A percentile compares a stretch with the other conserved stretches of the same genome.
These are phyloP conservation scores for Aquilaria malaccensis DNA, from an alignment of 345 rosid species.

Conservation along the genomic window DNA sequence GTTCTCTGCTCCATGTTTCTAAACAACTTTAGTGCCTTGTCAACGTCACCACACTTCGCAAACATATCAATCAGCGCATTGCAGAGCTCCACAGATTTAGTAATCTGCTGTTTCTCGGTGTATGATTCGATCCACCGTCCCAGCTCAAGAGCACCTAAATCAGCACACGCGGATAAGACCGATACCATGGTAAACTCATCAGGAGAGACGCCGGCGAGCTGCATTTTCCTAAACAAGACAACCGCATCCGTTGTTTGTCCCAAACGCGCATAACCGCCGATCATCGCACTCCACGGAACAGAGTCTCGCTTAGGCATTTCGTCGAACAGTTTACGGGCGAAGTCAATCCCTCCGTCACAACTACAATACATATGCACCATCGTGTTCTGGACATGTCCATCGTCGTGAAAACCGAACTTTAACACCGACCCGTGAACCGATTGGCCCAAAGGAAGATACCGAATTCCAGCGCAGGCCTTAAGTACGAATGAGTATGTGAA, in stretches of 20 bases:
- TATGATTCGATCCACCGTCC: constrained; percentile 51
- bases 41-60: constrained; percentile 51
- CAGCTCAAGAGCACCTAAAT: constrained; percentile 49
- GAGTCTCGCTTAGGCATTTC: constrained; percentile 34
- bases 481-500: constrained; percentile 44
- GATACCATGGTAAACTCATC: constrained; percentile 52
- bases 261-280: constrained; percentile 39
- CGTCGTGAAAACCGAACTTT: constrained; percentile 35
- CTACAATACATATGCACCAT: constrained; percentile 41
- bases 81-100: constrained; percentile 30
- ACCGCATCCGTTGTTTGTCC: constrained; percentile 33
- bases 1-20: constrained; percentile 32
- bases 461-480: constrained; percentile 50
- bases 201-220: constrained; percentile 30
- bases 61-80: constrained; percentile 51
- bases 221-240: constrained; percentile 44
- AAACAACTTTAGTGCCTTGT: constrained; percentile 43
- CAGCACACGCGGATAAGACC: constrained; percentile 46
- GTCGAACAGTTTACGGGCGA: constrained; percentile 43
- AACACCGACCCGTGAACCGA: constrained; percentile 39
- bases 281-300: constrained; percentile 56
- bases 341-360: constrained; percentile 24
- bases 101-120: constrained; percentile 25
- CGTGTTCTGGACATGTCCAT: constrained; percentile 42
- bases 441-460: constrained; percentile 32